Base-by-base conservation (phyloP, 306 rosid species). In the Vachellia pachyceras region DNA sequence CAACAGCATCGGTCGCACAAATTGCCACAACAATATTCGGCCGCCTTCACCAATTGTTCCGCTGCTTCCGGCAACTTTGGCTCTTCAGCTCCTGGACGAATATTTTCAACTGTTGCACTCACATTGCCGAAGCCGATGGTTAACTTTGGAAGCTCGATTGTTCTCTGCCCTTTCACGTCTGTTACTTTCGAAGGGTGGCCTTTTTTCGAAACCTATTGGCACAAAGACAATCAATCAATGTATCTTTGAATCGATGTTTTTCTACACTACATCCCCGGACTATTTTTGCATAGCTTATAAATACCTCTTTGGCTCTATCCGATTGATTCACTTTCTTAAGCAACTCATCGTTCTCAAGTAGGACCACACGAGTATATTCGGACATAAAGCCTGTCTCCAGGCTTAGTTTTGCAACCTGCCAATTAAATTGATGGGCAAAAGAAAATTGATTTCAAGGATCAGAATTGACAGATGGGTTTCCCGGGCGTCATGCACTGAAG, bases 101-200 rank as follows among this genome's bases (percentile, higher is more conserved):
- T 77, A 82, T 92, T 93, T 23, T 92, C 98, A 20, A 76, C 82
- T 14, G 99, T 95, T 70, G 97, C 98, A 11, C 47, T 82, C 85
- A 93, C 82, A 93, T 88, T 64, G 83, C 99, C 99, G 75, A 95
- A 95, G 76, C 98, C 97, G 3, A 93, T 45, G 8, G 91, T 84
- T 9, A 89, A 13, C 55, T 58, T 80, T 7, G 79, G 86, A 29
- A 89, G 87, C 68, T 86, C 18, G 60, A 80, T 84, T 85, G 69
- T 84, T 88, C 75, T 87, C 83, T 77, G 88, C 8, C 46, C 80
- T 79, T 79, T 55, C n/a, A n/a, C n/a, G n/a, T n/a, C n/a, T n/a
- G n/a, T n/a, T n/a, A n/a, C n/a, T n/a, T n/a, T n/a, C n/a, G n/a
- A n/a, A n/a, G n/a, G n/a, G 46, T n/a, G 69, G 73, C 84, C 79